Evolutionary conservation across 2,329 filamentous ascomycete species (phyloP), one percentile per base, ranked within the genome.

Genomic region (Calonectria honghensis): DNA sequence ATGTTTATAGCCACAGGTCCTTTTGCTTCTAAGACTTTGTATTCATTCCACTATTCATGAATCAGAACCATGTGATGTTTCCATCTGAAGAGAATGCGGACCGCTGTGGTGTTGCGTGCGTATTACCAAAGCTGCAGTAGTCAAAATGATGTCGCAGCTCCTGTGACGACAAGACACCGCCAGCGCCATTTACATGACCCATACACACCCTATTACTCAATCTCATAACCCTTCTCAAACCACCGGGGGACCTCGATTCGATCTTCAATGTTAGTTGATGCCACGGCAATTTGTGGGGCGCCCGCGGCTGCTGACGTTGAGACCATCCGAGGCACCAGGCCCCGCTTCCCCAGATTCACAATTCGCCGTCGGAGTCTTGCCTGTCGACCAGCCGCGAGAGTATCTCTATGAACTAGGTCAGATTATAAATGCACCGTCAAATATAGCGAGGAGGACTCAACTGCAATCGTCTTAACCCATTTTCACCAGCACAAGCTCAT

Each of bases 331-430:
- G 48, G 39, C 6, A 18, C 18, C 9, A 4, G 35, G 16, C 31
- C 41, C 54, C 41, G 67, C 54, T 63, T 63, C 67, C 41, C 68
- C 54, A 51, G 41, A 37, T 31, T 51, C n/a, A n/a, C 29, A 52
- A 63, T 50, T 63, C 68, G 52, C 54, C 45, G 68, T 63, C 67
- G 54, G 67, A 39, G 29, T 68, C 20, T 29, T 61, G 20, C 6
- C 6, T 63, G 13, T 39, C 24, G n/a, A 48, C 48, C 57, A 29
- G 24, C 39, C 27, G 57, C 14, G 9, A 16, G 14, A 41, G 24
- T 24, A 63, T 18, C 2, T 14, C 16, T 29, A 18, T 27, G 4
- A 14, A 37, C 24, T 24, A 20, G 11, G 4, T 24, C 13, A 27
- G 10, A 41, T 61, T 41, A 61, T 61, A 39, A 61, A 39, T 27